Evolutionary conservation across 768 basidiomycete species (phyloP).

Genomic region (Lentinus brumalis): DNA sequence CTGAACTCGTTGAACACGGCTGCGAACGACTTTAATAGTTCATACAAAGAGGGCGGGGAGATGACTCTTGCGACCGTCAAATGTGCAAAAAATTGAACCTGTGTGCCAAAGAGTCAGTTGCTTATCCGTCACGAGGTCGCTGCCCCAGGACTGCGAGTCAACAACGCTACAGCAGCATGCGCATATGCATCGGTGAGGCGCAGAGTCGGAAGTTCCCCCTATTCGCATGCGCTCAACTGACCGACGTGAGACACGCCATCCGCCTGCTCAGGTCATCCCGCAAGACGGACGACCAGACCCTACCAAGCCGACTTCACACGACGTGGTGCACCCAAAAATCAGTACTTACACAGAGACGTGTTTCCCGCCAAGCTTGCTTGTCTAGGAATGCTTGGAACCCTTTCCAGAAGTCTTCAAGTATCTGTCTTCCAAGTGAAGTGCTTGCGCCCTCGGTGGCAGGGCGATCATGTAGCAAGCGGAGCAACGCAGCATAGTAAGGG

Average conservation of each 20-base stretch:
- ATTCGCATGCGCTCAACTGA: no score
- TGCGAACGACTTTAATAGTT: slow-evolving; percentile 81
- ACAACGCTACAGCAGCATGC: no score
- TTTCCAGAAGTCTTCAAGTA: slow-evolving; percentile 89
- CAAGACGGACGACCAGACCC: no score
- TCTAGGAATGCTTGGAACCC: slow-evolving; percentile 89
- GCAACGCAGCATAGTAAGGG: slow-evolving; percentile 81
- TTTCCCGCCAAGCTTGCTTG: slow-evolving; percentile 88
- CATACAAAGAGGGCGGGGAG: slow-evolving; percentile 74
- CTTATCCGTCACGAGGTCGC: no score
- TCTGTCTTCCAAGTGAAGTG: slow-evolving; percentile 62
- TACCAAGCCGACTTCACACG: no score
- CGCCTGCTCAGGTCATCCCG: no score
- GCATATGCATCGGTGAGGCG: no score
- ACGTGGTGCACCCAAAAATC: no score
- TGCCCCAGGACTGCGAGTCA: no score
- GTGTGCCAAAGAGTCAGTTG: neutral
- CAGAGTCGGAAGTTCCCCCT: no score
- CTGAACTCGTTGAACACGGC: slow-evolving; percentile 89
- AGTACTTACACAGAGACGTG: slow-evolving; percentile 75
- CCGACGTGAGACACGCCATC: no score
- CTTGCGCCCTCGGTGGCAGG: slow-evolving; percentile 33
- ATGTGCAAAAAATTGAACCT: slow-evolving; percentile 96
- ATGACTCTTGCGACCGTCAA: slow-evolving; percentile 76
- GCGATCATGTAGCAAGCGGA: slow-evolving; percentile 65